Conservation (phyloP, 2,329 filamentous ascomycete species). For the Botrytis deweyae region DNA sequence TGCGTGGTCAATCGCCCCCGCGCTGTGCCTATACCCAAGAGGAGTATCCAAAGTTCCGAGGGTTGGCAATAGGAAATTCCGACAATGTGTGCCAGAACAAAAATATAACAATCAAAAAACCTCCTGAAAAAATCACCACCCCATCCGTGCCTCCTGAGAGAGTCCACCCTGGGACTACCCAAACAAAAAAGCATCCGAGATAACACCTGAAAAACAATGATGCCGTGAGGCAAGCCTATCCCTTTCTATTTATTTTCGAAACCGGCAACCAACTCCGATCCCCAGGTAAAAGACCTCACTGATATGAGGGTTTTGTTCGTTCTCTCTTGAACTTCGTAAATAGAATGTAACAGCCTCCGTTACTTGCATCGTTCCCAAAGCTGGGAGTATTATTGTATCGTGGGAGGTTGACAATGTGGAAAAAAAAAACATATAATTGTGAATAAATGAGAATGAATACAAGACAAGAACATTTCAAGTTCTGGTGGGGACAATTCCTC, state of each 20-base stretch:
- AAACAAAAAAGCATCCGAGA: neutral
- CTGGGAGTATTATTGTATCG: neutral
- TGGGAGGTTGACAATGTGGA: neutral
- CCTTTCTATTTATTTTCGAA: slow-evolving; percentile 14
- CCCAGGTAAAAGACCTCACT: neutral
- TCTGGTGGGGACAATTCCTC: neutral
- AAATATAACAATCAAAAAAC: neutral
- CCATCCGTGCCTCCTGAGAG: neutral
- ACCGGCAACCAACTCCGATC: slow-evolving; percentile 11
- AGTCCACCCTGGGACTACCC: neutral
- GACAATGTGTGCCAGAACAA: neutral
- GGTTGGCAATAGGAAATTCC: neutral
- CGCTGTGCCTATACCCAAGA: neutral
- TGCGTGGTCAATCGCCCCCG: neutral
- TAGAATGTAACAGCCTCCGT: neutral
- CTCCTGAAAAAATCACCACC: neutral
- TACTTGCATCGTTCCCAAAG: neutral
- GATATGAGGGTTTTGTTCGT: neutral
- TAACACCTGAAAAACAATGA: slow-evolving; percentile 11
- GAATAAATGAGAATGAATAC: neutral
- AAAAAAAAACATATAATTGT: neutral
- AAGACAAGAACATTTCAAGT: neutral
- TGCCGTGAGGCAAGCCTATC: slow-evolving; percentile 20
- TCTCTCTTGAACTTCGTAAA: neutral
- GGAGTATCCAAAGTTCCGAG: neutral